phyloP scores from a whole-genome alignment of 2,329 filamentous ascomycete species.

The Lasiodiplodia gonubiensis region DNA sequence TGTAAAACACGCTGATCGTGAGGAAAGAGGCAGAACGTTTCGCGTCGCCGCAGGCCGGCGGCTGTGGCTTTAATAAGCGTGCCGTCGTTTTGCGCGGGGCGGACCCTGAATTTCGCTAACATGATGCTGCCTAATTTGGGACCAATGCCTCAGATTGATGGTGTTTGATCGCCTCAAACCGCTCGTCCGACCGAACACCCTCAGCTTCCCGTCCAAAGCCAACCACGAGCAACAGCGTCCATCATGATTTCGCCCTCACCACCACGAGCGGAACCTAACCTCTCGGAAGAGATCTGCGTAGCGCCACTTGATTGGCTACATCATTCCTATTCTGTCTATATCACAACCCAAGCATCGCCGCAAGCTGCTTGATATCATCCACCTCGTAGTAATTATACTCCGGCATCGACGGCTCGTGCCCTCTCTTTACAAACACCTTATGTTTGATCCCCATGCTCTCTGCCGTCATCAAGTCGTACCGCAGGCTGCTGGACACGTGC shows the following conservation, averaged over 20 bases:
- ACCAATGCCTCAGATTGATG: conserved; percentile 1
- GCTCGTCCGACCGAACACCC: not conserved
- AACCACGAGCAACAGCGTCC: not conserved
- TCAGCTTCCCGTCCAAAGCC: not conserved
- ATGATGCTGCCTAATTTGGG: conserved; percentile 4
- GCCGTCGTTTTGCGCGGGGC: not conserved
- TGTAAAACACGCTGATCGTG: not conserved
- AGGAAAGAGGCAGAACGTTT: not conserved
- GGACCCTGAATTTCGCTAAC: conserved; percentile 11
- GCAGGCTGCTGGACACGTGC: conserved; percentile 23
- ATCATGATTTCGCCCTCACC: too few species aligned
- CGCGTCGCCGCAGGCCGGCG: not conserved
- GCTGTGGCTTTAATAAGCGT: not conserved
- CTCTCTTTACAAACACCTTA: conserved; percentile 24
- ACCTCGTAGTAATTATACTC: conserved; percentile 27
- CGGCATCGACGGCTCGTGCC: conserved; percentile 24
- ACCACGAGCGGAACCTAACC: too few species aligned
- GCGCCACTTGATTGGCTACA: too few species aligned
- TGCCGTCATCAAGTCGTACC: conserved; percentile 27
- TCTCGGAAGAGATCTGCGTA: too few species aligned
- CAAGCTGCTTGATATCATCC: conserved; percentile 19
- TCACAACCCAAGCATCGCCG: conserved; percentile 17
- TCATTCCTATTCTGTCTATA: not conserved
- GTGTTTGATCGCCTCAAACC: not conserved
- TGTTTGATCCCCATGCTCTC: conserved; percentile 22